These are phyloP conservation scores for Mycosarcoma maydis DNA, from an alignment of 1,284 basidiomycete species.

Conservation along the genomic window DNA sequence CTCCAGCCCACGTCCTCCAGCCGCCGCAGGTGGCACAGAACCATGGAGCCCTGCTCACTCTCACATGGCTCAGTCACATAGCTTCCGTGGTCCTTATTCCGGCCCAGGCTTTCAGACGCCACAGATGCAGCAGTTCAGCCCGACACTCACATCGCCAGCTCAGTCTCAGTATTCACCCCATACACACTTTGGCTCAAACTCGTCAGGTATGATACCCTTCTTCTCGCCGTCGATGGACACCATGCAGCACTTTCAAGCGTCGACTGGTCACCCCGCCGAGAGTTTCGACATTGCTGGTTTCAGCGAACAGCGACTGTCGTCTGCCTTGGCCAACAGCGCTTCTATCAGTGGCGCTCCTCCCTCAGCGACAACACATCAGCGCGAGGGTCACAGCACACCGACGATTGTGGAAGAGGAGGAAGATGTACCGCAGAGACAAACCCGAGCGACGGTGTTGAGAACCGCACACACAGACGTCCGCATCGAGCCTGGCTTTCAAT, in stretches of 20 bases:
- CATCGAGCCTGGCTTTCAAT: constrained; percentile 19
- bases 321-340: constrained; percentile 50
- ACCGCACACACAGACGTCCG: constrained; percentile 11
- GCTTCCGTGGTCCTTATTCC: constrained; percentile 25
- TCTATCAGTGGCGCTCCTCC: constrained; percentile 37
- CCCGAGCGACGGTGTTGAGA: constrained; percentile 11
- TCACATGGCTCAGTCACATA: constrained; percentile 27
- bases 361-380: constrained; percentile 10
- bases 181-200: constrained; percentile 32
- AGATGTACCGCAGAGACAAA: constrained; percentile 11
- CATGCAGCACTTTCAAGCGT: constrained; percentile 24
- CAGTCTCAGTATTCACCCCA: constrained; percentile 51
- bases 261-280: constrained; percentile 17
- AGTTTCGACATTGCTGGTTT: constrained; percentile 44
- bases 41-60: constrained; percentile 35
- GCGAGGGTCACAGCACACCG: constrained; percentile 54
- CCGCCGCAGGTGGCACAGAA: constrained; percentile 19
- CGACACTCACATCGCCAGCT: constrained; percentile 38
- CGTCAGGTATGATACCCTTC: constrained; percentile 27
- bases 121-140: constrained; percentile 45
- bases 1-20: constrained; percentile 28
- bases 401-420: constrained; percentile 63
- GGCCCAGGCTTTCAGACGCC: constrained; percentile 44
- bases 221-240: constrained; percentile 39
- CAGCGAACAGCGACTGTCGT: constrained; percentile 52